Conservation (phyloP, 345 rosid species). For the Syzygium jambos region DNA sequence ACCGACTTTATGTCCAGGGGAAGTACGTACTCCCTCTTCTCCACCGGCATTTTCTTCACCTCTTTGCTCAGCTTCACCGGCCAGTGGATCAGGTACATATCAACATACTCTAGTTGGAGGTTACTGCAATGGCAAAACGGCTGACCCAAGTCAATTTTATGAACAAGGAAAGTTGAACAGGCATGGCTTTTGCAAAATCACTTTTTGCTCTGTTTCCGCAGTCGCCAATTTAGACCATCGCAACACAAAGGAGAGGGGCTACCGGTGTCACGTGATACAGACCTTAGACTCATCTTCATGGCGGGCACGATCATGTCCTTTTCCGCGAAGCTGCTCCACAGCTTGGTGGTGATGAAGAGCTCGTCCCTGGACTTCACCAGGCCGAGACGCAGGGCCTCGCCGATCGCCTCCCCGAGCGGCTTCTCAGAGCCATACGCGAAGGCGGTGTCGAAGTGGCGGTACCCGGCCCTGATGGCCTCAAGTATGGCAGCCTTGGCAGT, state of each 20-base stretch:
- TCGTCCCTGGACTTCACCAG: constrained; percentile 22
- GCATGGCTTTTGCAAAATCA: neutral
- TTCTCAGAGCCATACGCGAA: constrained; percentile 10
- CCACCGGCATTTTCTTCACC: neutral
- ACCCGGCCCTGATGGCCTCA: constrained; percentile 17
- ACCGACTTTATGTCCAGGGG: constrained; percentile 16
- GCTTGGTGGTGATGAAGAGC: constrained; percentile 23
- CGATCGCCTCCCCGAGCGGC: constrained; percentile 11
- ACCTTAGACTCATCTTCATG: constrained; percentile 19
- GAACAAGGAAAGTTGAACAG: neutral
- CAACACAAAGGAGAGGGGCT: neutral
- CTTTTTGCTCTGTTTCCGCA: neutral
- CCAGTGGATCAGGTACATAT: constrained; percentile 24
- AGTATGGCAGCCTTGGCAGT: constrained; percentile 11
- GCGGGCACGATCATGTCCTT: constrained; percentile 9
- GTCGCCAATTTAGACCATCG: neutral
- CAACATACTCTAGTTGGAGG: constrained; percentile 21
- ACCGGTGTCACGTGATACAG: too few relatives aligned
- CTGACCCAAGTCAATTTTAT: neutral
- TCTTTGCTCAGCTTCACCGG: constrained; percentile 16
- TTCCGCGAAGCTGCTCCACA: constrained; percentile 8
- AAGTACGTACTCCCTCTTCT: neutral
- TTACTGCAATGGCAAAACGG: constrained; percentile 6
- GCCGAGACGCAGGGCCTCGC: constrained; percentile 12
- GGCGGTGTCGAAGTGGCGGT: constrained; percentile 24